Evolutionary conservation across 2,329 filamentous ascomycete genomes (phyloP).

Genomic region (Neofusicoccum sp.): DNA sequence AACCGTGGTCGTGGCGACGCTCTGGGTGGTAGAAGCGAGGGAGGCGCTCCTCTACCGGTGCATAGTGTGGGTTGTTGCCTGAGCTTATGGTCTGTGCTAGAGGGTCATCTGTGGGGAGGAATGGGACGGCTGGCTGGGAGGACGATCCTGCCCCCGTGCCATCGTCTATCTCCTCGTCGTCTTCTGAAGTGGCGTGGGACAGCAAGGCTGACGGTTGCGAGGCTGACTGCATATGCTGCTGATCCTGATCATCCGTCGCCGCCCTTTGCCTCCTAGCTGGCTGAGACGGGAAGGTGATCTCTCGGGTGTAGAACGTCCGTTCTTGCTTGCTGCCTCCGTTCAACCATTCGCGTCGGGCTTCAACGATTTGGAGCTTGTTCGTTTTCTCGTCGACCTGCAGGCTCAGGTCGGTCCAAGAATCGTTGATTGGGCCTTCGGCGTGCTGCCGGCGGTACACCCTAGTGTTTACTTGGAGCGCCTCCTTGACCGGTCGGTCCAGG

Average conservation of each 20-base stretch:
- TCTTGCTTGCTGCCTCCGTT: constrained; percentile 59
- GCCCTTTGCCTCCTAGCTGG: not conserved
- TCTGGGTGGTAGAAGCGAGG: constrained; percentile 53
- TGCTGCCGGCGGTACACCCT: constrained; percentile 68
- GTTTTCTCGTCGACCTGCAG: constrained; percentile 63
- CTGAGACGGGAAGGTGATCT: constrained; percentile 48
- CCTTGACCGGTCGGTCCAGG: constrained; percentile 49
- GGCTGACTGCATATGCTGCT: not conserved
- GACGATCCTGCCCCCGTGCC: not conserved
- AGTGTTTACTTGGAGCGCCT: constrained; percentile 47
- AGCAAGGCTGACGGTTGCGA: not conserved
- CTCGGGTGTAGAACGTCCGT: constrained; percentile 67
- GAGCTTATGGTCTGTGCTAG: constrained; percentile 32
- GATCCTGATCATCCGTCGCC: not conserved
- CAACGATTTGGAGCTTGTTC: constrained; percentile 63
- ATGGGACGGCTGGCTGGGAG: not conserved
- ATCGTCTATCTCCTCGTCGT: not conserved
- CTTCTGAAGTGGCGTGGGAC: not conserved
- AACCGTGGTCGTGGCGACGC: constrained; percentile 31
- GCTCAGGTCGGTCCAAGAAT: constrained; percentile 70
- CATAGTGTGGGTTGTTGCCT: constrained; percentile 42
- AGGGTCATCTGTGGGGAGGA: constrained; percentile 35
- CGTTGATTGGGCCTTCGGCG: constrained; percentile 70
- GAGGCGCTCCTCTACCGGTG: constrained; percentile 39
- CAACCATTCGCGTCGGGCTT: constrained; percentile 70